These are phyloP conservation scores for Malassezia psittaci DNA, from an alignment of 1,284 basidiomycete genomes.

Conservation along the genomic window DNA sequence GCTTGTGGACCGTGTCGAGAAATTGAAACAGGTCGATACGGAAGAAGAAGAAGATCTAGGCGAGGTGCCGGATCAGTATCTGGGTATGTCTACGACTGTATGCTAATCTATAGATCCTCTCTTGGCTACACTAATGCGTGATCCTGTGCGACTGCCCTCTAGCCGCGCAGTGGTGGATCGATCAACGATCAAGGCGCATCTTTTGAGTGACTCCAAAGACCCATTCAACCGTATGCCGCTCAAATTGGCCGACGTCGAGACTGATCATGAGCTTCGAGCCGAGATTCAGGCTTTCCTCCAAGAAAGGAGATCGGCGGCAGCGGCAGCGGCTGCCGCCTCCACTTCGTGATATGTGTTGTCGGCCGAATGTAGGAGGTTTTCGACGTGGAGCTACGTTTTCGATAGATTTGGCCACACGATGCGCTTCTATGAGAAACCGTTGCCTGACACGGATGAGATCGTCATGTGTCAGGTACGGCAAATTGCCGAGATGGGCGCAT, in stretches of 20 bases:
- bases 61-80: slow-evolving; percentile 88
- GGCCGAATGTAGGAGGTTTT: slow-evolving; percentile 11
- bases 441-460: slow-evolving; percentile 69
- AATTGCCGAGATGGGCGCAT: slow-evolving; percentile 99
- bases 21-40: slow-evolving; percentile 65
- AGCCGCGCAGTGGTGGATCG: slow-evolving; percentile 74
- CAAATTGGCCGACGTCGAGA: slow-evolving; percentile 48
- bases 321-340: neutral
- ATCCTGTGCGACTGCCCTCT: slow-evolving; percentile 82
- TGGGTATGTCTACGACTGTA: slow-evolving; percentile 42
- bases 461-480: slow-evolving; percentile 99
- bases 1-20: slow-evolving; percentile 76
- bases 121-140: slow-evolving; percentile 88
- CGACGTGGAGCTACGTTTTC: neutral
- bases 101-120: slow-evolving; percentile 60
- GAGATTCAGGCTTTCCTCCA: slow-evolving; percentile 34
- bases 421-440: slow-evolving; percentile 46
- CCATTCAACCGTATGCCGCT: slow-evolving; percentile 50
- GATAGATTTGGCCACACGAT: slow-evolving; percentile 21
- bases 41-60: slow-evolving; percentile 76
- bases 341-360: neutral
- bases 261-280: slow-evolving; percentile 31
- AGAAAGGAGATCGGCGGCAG: slow-evolving; percentile 18
- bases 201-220: slow-evolving; percentile 72
- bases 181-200: slow-evolving; percentile 86